Evolutionary conservation across 2,329 filamentous ascomycete species (phyloP).

Genomic region (Akanthomyces dipterigenus): DNA sequence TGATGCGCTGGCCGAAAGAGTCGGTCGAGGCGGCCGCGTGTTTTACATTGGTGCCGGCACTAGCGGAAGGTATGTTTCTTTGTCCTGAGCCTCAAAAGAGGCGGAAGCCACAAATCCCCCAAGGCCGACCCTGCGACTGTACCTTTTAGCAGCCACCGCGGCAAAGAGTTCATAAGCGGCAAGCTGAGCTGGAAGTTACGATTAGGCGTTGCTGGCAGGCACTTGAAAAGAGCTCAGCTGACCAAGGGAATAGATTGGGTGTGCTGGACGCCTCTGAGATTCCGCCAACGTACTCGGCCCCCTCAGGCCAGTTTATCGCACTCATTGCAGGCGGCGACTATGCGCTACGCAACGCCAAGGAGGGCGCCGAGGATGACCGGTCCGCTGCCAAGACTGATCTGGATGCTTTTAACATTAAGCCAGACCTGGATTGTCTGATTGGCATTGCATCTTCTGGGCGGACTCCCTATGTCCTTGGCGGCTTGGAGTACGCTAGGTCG

Average conservation of each 20-base stretch:
- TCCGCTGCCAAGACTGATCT: conserved; percentile 26
- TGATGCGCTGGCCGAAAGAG: conserved; percentile 13
- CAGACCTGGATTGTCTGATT: conserved; percentile 29
- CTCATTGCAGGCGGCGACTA: conserved; percentile 35
- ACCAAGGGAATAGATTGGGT: conserved; percentile 25
- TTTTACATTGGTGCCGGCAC: conserved; percentile 33
- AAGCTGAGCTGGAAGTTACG: background rate
- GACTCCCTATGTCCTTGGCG: conserved; percentile 33
- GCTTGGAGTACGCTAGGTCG: conserved; percentile 25
- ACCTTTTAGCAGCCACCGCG: background rate
- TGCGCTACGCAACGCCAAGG: conserved; percentile 32
- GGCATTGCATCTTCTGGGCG: conserved; percentile 37
- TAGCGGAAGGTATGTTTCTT: conserved; percentile 32
- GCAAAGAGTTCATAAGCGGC: background rate
- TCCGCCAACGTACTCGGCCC: conserved; percentile 33
- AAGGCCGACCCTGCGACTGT: background rate
- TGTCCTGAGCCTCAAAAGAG: too few species aligned
- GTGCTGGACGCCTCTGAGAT: conserved; percentile 36
- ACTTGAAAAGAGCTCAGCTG: background rate
- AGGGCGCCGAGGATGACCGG: conserved; percentile 34
- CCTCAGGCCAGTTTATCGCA: conserved; percentile 31
- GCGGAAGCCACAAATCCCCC: background rate
- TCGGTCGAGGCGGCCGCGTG: conserved; percentile 15
- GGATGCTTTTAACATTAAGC: conserved; percentile 21
- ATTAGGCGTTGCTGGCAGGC: background rate